A percentile compares a stretch with the other conserved stretches of the same genome.
Evolutionary conservation across 169 alveolate species (phyloP).

Genomic region (Eimeria tenella): DNA sequence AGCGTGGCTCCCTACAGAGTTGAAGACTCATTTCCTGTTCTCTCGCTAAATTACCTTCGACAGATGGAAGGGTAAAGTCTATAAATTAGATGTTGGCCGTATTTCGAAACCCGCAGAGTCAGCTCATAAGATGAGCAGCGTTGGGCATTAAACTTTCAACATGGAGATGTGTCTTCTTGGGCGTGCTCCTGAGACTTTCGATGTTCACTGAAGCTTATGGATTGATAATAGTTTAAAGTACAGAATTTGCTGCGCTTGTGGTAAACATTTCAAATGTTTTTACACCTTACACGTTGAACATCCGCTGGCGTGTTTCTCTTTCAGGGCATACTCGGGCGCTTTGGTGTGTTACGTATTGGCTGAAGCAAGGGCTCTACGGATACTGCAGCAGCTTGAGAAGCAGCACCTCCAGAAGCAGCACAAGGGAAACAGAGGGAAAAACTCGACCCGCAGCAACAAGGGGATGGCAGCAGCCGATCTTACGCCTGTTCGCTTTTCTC

Average conservation of each 20-base stretch:
- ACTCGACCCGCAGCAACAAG: no score
- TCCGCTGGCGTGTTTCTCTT: neutral
- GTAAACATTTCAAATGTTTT: neutral
- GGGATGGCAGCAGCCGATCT: no score
- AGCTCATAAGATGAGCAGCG: no score
- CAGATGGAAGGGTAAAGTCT: neutral
- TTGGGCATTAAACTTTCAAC: no score
- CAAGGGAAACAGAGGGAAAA: no score
- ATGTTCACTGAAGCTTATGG: neutral
- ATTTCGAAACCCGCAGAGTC: no score
- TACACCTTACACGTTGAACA: neutral
- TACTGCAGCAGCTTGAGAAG: neutral
- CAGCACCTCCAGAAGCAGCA: neutral
- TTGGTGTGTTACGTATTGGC: slow-evolving; percentile 26
- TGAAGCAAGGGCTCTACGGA: neutral
- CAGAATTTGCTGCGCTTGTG: no score
- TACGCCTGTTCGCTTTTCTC: no score
- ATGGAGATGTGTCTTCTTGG: no score
- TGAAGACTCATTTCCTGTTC: neutral
- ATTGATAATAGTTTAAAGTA: no score
- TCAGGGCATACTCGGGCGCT: slow-evolving; percentile 21
- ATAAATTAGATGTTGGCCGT: no score
- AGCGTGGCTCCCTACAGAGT: slow-evolving; percentile 5
- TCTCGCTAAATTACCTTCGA: neutral
- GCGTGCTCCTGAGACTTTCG: no score